Evolutionary conservation across 148 eudicot genomes (phyloP), one percentile per base, ranked within the genome.

Genomic region (Rhododendron kiyosumense): DNA sequence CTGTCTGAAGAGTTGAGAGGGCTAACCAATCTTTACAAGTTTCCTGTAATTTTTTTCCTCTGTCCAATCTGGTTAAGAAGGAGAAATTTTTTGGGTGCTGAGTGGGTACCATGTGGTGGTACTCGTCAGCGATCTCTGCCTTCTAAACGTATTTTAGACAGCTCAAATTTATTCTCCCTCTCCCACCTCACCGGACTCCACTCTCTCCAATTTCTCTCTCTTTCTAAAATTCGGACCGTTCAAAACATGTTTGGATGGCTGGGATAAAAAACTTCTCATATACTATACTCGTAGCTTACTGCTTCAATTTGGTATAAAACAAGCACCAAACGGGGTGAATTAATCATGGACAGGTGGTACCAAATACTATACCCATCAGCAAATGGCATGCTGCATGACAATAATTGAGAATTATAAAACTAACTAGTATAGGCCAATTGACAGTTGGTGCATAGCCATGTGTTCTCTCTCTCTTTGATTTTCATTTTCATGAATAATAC

Each of bases 141-240:
- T 0, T 41, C 45, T 0, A 41, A 41, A 41, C 7, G 1, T 41
- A 8, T 6, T 41, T 41, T 41, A 8, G 45, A 41, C 45, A 0
- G 45, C 1, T 0, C 45, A 41, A 0, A 41, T 41, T 41, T 41
- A 6, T 41, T 41, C 45, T 2, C 38, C 3, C 38, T 36, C 38
- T 36, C 36, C 2, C 0, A 7, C 45, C 45, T 41, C 45, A 41
- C 45, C 45, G 8, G 7, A 41, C 45, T 41, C 1, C 45, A 6
- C 45, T 41, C 7, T 41, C 43, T 41, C 43, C 5, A 0, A 0
- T 41, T 0, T 41, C 5, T 41, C 6, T 41, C 45, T 41, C 45
- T 41, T 0, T 41, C 45, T 41, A 6, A 41, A 41, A 5, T 41
- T 0, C 7, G 0, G 1, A 41, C 0, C 1, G 1, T 41, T 0